Conservation (phyloP, 139 green algal species). For the Dunaliella primolecta region DNA sequence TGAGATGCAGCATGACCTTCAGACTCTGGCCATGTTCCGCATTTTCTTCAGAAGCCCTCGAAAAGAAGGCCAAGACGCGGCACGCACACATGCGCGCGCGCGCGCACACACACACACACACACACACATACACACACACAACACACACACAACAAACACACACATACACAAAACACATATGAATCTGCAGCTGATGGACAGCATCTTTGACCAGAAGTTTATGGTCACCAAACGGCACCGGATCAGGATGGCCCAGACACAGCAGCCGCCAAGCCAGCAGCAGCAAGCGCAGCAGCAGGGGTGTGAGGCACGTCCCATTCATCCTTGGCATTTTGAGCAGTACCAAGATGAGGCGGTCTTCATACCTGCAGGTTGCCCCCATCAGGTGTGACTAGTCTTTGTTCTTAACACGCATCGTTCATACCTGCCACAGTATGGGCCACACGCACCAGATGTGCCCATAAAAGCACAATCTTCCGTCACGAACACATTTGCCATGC, state of each 20-base stretch:
- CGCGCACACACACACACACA: slow-evolving; percentile 9
- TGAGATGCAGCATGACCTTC: no score
- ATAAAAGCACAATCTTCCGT: no score
- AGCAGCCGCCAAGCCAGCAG: slow-evolving; percentile 9
- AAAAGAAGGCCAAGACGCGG: no score
- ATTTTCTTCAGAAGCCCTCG: no score
- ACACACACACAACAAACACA: neutral
- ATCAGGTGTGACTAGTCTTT: slow-evolving; percentile 92
- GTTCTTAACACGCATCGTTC: no score
- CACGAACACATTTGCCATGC: no score
- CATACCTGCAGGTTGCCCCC: slow-evolving; percentile 83
- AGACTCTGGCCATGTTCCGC: no score
- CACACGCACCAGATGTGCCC: no score
- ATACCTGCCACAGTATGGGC: no score
- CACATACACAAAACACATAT: neutral
- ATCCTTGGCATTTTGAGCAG: slow-evolving; percentile 78
- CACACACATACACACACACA: neutral
- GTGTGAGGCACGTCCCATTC: slow-evolving; percentile 29
- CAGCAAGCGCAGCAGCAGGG: slow-evolving; percentile 9
- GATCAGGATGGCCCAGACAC: neutral
- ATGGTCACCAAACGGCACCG: neutral
- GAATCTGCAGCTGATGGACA: neutral
- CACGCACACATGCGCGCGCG: no score
- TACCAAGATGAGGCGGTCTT: slow-evolving; percentile 81
- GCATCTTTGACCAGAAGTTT: slow-evolving; percentile 22